Conservation (phyloP, 1,284 basidiomycete genomes). For the Porogramme epimiltina region DNA sequence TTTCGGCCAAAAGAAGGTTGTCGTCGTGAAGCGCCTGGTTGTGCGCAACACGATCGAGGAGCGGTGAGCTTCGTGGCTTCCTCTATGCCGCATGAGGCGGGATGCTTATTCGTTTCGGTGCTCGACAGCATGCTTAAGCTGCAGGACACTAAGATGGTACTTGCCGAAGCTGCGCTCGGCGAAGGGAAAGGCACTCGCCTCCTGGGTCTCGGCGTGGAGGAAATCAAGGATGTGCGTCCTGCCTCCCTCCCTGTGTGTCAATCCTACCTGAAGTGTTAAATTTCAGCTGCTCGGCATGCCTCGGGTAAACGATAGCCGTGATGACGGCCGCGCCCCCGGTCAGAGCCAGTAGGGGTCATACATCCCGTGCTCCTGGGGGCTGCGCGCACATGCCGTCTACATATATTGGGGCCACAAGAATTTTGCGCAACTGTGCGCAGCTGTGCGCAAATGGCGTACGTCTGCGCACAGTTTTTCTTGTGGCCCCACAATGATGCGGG, state of each 20-base stretch:
- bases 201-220: constrained; percentile 62
- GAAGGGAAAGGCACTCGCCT: constrained; percentile 61
- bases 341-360: too few species aligned
- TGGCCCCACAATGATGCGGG: too few species aligned
- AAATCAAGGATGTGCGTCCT: constrained; percentile 51
- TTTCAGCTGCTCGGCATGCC: too few species aligned
- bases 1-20: constrained; percentile 71
- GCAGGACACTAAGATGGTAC: constrained; percentile 67
- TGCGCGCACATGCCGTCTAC: too few species aligned
- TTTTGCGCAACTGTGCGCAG: too few species aligned
- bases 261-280: too few species aligned
- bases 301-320: too few species aligned
- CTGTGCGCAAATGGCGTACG: too few species aligned
- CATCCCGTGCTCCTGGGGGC: too few species aligned
- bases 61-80: constrained; percentile 42
- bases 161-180: constrained; percentile 67
- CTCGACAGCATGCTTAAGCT: constrained; percentile 55
- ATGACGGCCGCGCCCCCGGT: too few species aligned
- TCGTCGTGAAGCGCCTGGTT: constrained; percentile 68
- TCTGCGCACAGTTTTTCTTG: too few species aligned
- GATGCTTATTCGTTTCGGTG: neutral
- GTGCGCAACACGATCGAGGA: constrained; percentile 71
- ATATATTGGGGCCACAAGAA: too few species aligned
- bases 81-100: neutral
- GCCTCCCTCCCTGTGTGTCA: neutral